phyloP scores from a whole-genome alignment of 2,329 filamentous ascomycete species.

The Cladobotryum mycophilum region DNA sequence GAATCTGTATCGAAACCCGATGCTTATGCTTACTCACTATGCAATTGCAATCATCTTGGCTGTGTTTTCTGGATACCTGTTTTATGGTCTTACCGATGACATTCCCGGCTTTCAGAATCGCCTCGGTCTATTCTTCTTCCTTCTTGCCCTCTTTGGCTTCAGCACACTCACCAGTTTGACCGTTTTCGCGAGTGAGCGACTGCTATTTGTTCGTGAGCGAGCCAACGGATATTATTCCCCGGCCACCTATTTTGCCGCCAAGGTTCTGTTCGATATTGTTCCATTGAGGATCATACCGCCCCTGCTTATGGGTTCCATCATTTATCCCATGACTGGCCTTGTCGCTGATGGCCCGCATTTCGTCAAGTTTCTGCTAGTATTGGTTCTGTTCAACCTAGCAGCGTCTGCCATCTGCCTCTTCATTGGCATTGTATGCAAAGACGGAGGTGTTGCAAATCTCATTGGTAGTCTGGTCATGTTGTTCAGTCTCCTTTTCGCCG shows the following conservation, averaged over 20 bases:
- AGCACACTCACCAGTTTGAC: slow-evolving; percentile 90
- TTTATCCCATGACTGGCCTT: slow-evolving; percentile 96
- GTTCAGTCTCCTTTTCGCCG: slow-evolving; percentile 91
- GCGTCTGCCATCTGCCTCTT: slow-evolving; percentile 91
- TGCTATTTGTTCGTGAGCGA: slow-evolving; percentile 86
- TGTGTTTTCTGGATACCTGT: slow-evolving; percentile 89
- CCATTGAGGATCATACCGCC: slow-evolving; percentile 91
- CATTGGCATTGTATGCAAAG: slow-evolving; percentile 91
- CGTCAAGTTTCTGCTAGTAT: slow-evolving; percentile 81
- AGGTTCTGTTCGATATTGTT: slow-evolving; percentile 97
- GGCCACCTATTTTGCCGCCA: slow-evolving; percentile 87
- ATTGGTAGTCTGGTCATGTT: slow-evolving; percentile 96
- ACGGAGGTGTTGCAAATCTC: slow-evolving; percentile 83
- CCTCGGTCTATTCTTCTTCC: slow-evolving; percentile 94
- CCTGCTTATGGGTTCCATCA: slow-evolving; percentile 88
- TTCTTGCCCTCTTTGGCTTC: slow-evolving; percentile 92
- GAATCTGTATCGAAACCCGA: slow-evolving; percentile 94
- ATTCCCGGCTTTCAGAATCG: slow-evolving; percentile 97
- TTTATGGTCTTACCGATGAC: slow-evolving; percentile 93
- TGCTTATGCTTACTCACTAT: slow-evolving; percentile 98
- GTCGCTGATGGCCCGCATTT: slow-evolving; percentile 79
- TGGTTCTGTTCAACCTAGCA: slow-evolving; percentile 93
- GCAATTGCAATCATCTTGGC: slow-evolving; percentile 92
- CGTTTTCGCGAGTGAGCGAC: slow-evolving; percentile 84
- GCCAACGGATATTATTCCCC: slow-evolving; percentile 97